phyloP scores from a whole-genome alignment of 2,329 filamentous ascomycete species.

The Trichoderma harzianum region DNA sequence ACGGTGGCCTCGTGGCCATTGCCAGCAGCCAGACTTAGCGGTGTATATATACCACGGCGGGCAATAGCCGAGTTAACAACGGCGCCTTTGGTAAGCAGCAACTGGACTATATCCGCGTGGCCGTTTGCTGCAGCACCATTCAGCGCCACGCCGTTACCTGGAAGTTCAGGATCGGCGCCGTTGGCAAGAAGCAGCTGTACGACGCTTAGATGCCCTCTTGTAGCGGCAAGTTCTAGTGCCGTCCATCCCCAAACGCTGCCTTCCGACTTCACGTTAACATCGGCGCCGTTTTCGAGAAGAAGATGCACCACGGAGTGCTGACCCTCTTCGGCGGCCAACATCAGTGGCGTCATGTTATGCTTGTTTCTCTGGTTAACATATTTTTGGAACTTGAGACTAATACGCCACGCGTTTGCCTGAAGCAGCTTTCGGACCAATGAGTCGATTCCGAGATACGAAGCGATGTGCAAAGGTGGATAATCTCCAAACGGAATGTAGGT shows the following conservation, averaged over 20 bases:
- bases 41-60: background rate
- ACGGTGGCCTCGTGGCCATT: background rate
- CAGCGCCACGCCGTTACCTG: background rate
- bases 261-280: background rate
- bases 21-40: too few species aligned
- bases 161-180: background rate
- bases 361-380: background rate
- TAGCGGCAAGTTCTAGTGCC: background rate
- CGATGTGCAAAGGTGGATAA: background rate
- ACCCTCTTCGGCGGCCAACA: background rate
- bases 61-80: background rate
- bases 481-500: rapidly evolving
- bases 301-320: background rate
- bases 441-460: background rate
- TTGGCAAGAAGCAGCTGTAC: background rate
- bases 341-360: background rate
- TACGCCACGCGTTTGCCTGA: background rate
- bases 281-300: background rate
- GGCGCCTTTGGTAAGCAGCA: background rate
- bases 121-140: background rate
- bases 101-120: background rate
- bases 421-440: background rate
- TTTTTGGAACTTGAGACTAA: background rate
- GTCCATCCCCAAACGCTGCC: too few species aligned
- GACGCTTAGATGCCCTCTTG: background rate